Evolutionary conservation across 2,329 filamentous ascomycete species (phyloP).

Genomic region (Shiraia bambusicola): DNA sequence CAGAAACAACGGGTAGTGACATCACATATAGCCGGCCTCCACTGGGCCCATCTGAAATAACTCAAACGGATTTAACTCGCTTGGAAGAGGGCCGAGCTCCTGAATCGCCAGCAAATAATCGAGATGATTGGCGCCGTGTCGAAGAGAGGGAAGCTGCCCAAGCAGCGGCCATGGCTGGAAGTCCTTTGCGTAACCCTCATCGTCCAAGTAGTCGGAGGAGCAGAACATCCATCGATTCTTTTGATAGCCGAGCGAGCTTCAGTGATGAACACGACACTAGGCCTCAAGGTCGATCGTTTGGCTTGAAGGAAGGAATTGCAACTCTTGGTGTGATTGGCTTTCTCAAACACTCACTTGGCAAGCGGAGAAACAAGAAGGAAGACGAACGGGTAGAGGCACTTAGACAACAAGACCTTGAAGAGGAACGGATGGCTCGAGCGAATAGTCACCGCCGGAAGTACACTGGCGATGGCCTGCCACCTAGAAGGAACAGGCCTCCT

Average conservation of each 20-base stretch:
- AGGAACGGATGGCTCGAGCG: constrained; percentile 55
- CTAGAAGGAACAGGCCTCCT: constrained; percentile 30
- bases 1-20: constrained; percentile 54
- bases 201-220: constrained; percentile 33
- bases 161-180: constrained; percentile 48
- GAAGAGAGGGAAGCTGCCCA: constrained; percentile 44
- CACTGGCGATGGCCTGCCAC: constrained; percentile 64
- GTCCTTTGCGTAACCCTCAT: constrained; percentile 45
- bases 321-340: constrained; percentile 46
- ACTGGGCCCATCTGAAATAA: constrained; percentile 51
- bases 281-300: constrained; percentile 34
- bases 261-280: constrained; percentile 32
- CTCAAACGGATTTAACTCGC: constrained; percentile 50
- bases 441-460: constrained; percentile 62
- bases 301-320: constrained; percentile 52
- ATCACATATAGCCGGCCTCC: constrained; percentile 55
- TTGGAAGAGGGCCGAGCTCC: constrained; percentile 58
- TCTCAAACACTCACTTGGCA: constrained; percentile 50
- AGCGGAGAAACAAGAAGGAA: constrained; percentile 58
- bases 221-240: constrained; percentile 44
- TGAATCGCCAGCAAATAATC: constrained; percentile 44
- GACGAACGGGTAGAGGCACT: constrained; percentile 61
- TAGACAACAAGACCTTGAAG: constrained; percentile 53
- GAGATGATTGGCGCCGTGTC: constrained; percentile 39
- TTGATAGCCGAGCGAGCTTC: constrained; percentile 44